These are phyloP conservation scores for Diplocarpon rosae DNA, from an alignment of 2,329 filamentous ascomycete genomes.

Conservation along the genomic window DNA sequence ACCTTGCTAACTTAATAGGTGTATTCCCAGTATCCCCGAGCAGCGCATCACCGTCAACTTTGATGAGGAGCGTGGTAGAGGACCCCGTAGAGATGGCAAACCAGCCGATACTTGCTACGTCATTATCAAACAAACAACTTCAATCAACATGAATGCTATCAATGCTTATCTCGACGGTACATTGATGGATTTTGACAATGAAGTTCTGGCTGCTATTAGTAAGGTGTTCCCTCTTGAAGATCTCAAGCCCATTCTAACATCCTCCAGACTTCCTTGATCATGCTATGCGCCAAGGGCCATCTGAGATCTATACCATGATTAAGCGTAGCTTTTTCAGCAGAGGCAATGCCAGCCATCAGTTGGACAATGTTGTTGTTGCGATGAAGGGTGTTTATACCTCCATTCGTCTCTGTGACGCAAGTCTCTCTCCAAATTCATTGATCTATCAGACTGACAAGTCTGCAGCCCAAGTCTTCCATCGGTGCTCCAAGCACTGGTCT, in stretches of 20 bases:
- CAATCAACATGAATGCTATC: conserved; percentile 57
- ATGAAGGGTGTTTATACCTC: conserved; percentile 87
- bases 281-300: conserved; percentile 69
- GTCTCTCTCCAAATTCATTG: conserved; percentile 1
- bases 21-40: conserved; percentile 35
- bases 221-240: conserved; percentile 22
- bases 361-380: conserved; percentile 61
- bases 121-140: conserved; percentile 52
- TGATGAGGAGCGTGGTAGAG: conserved; percentile 46
- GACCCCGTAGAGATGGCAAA: conserved; percentile 14
- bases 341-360: conserved; percentile 27
- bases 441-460: conserved; percentile 6
- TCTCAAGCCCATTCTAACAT: conserved; percentile 2
- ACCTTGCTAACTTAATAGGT: conserved; percentile 14
- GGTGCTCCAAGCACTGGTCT: conserved; percentile 42
- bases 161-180: conserved; percentile 52
- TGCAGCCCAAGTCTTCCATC: conserved; percentile 13
- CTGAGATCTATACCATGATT: conserved; percentile 54
- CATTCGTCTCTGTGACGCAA: conserved; percentile 60
- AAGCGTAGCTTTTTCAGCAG: conserved; percentile 69
- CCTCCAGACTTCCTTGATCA: conserved; percentile 71
- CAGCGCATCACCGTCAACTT: conserved; percentile 57
- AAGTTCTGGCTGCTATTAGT: conserved; percentile 70
- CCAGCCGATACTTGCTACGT: conserved; percentile 42
- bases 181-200: conserved; percentile 46